These are phyloP conservation scores for Podospora pseudocomata DNA, from an alignment of 495 filamentous ascomycete species.

Conservation along the genomic window DNA sequence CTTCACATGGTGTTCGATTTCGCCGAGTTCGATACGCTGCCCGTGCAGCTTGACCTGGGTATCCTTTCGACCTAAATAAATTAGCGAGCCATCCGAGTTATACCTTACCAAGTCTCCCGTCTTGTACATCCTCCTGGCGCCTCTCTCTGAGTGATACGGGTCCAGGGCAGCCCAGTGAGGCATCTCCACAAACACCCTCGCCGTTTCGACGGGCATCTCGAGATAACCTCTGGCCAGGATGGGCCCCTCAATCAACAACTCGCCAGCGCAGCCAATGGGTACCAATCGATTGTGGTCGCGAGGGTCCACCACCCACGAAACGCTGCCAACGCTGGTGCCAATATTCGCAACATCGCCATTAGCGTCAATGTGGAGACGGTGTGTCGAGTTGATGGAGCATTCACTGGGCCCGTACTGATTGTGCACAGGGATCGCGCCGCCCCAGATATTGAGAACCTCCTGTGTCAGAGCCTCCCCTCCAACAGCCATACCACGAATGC, in stretches of 20 bases:
- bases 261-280: constrained; percentile 66
- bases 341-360: constrained; percentile 21
- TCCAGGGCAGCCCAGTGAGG: constrained; percentile 17
- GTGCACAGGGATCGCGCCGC: constrained; percentile 18
- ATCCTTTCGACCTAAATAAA: constrained; percentile 43
- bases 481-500: constrained; percentile 27
- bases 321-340: constrained; percentile 19
- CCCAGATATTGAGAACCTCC: constrained; percentile 19
- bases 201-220: constrained; percentile 58
- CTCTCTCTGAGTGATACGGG: constrained; percentile 7
- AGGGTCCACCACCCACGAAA: constrained; percentile 57
- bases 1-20: constrained; percentile 57
- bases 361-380: constrained; percentile 14
- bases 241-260: constrained; percentile 69
- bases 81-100: constrained; percentile 49
- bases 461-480: constrained; percentile 28
- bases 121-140: constrained; percentile 46
- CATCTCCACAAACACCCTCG: constrained; percentile 44
- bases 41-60: constrained; percentile 41
- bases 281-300: constrained; percentile 53
- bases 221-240: constrained; percentile 60
- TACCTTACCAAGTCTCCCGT: constrained; percentile 59
- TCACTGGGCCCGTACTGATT: constrained; percentile 31
- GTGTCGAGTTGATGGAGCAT: constrained; percentile 28
- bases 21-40: constrained; percentile 42